phyloP scores from a whole-genome alignment of 2,329 filamentous ascomycete genomes.

The Gremmenia infestans region DNA sequence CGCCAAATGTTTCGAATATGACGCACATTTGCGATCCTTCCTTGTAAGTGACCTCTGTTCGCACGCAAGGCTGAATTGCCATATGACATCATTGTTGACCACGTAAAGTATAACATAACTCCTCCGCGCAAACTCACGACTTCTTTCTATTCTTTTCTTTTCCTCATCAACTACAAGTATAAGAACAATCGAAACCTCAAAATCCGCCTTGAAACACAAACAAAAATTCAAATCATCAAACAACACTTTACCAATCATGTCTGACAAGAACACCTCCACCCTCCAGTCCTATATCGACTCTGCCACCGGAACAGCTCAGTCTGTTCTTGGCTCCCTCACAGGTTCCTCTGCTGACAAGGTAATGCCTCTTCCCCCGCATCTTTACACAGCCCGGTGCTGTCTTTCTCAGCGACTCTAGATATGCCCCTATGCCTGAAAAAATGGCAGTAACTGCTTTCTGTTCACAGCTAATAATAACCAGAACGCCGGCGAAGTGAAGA shows the following conservation, averaged over 20 bases:
- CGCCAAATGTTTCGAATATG: background rate
- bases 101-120: no score
- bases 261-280: constrained; percentile 59
- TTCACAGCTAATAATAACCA: constrained; percentile 1
- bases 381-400: no score
- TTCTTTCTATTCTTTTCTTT: background rate
- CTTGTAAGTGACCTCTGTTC: background rate
- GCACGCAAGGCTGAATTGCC: background rate
- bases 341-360: constrained; percentile 59
- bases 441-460: no score
- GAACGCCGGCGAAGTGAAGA: constrained; percentile 41
- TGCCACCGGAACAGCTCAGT: constrained; percentile 68
- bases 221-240: constrained; percentile 5
- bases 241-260: constrained; percentile 35
- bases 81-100: no score
- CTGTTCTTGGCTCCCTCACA: constrained; percentile 64
- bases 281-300: constrained; percentile 73
- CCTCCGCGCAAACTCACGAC: background rate
- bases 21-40: background rate
- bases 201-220: constrained; percentile 1
- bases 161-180: constrained; percentile 8
- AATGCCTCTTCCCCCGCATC: constrained; percentile 34
- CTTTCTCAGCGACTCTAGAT: no score
- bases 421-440: no score
- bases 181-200: background rate